A percentile compares a stretch with the other conserved stretches of the same genome.
Conservation (phyloP, 2,329 filamentous ascomycete species). For the Ophiocordyceps camponoti-leonardi region DNA sequence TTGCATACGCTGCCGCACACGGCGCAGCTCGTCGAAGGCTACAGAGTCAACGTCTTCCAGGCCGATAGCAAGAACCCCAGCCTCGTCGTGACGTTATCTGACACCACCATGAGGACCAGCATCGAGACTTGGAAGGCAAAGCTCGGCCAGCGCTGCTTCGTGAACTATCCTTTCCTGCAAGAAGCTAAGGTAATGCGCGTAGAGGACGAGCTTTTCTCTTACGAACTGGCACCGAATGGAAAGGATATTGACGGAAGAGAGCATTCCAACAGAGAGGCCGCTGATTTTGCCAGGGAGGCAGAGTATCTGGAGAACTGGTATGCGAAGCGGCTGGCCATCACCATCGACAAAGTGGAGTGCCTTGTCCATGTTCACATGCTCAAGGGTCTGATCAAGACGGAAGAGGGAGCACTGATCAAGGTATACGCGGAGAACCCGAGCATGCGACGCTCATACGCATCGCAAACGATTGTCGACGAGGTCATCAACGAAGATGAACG, state of each 20-base stretch:
- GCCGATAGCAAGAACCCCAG: constrained; percentile 93
- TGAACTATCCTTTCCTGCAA: constrained; percentile 89
- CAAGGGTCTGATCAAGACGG: constrained; percentile 76
- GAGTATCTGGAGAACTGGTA: constrained; percentile 72
- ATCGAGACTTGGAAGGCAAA: constrained; percentile 58
- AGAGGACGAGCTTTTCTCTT: constrained; percentile 87
- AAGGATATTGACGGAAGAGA: constrained; percentile 49
- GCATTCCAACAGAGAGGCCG: constrained; percentile 60
- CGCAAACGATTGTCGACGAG: constrained; percentile 77
- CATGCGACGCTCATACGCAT: constrained; percentile 76
- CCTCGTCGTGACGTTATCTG: constrained; percentile 73
- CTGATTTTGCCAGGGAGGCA: constrained; percentile 72
- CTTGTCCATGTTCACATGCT: constrained; percentile 87
- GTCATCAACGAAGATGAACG: constrained; percentile 83
- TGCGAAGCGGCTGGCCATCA: constrained; percentile 76
- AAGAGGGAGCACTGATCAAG: constrained; percentile 80
- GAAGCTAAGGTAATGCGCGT: constrained; percentile 82
- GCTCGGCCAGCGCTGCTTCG: constrained; percentile 71
- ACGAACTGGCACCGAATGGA: constrained; percentile 50
- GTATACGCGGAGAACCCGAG: constrained; percentile 79
- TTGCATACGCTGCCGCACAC: constrained; percentile 73
- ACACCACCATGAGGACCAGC: constrained; percentile 54
- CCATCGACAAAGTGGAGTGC: constrained; percentile 74
- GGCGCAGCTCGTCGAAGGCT: constrained; percentile 52
- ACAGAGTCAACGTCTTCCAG: constrained; percentile 89